Percentiles rank a stretch among this genome's conserved stretches.
These are phyloP conservation scores for Echium plantagineum DNA, from an alignment of 257 asterid genomes.

Conservation along the genomic window DNA sequence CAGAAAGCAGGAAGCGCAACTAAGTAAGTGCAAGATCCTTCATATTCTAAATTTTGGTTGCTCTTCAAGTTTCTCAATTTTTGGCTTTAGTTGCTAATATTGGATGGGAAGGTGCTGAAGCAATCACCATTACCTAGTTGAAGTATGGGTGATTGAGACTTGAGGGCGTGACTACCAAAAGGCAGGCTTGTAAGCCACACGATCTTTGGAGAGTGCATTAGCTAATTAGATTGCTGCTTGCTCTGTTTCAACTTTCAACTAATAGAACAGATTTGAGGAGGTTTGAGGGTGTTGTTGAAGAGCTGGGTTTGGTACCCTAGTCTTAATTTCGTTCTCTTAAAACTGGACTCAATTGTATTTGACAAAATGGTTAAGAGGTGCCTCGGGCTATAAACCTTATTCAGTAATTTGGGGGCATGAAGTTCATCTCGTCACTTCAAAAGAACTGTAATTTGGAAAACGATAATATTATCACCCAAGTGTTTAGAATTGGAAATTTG, in stretches of 20 bases:
- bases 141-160: neutral
- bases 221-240: too few relatives aligned
- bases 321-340: neutral
- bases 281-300: neutral
- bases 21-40: conserved; percentile 18
- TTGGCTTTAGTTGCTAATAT: too few relatives aligned
- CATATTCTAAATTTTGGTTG: neutral
- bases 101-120: too few relatives aligned
- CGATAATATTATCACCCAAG: neutral
- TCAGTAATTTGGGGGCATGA: neutral
- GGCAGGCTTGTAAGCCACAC: neutral
- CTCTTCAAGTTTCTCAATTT: neutral
- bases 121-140: neutral
- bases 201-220: neutral
- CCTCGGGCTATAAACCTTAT: neutral
- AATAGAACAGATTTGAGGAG: neutral
- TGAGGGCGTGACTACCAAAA: neutral
- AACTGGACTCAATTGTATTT: neutral
- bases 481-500: neutral
- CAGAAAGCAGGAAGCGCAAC: conserved; percentile 27
- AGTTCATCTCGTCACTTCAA: neutral
- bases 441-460: neutral
- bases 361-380: neutral
- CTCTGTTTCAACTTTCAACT: neutral
- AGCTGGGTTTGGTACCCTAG: neutral